phyloP scores from a whole-genome alignment of 495 filamentous ascomycete species.

The Gamarada debralockiae region DNA sequence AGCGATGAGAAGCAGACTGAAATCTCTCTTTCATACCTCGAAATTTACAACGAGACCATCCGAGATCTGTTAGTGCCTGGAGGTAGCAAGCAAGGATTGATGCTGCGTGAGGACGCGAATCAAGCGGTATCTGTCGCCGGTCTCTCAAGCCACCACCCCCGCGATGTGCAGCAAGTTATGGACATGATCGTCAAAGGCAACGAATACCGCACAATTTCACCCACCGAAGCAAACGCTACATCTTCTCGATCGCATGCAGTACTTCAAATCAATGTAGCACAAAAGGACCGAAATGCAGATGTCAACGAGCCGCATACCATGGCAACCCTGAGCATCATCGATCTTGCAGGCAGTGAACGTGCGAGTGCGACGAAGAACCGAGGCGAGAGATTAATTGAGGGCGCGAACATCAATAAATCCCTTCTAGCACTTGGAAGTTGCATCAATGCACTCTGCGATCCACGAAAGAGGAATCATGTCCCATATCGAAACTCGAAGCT shows the following conservation, averaged over 20 bases:
- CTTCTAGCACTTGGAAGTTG: conserved; percentile 92
- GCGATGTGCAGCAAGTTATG: conserved; percentile 89
- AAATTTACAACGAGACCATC: conserved; percentile 99
- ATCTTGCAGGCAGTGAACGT: conserved; percentile 92
- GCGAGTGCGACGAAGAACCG: conserved; percentile 97
- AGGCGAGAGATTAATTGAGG: conserved; percentile 86
- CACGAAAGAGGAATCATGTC: conserved; percentile 87
- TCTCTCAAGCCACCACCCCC: conserved; percentile 86
- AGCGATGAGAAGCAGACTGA: conserved; percentile 84
- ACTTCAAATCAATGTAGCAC: conserved; percentile 91
- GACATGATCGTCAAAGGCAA: conserved; percentile 98
- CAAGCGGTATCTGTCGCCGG: conserved; percentile 91
- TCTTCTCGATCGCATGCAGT: conserved; percentile 99
- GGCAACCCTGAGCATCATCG: conserved; percentile 97
- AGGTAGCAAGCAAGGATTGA: conserved; percentile 80
- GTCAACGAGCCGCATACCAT: conserved; percentile 95
- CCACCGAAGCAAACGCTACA: conserved; percentile 95
- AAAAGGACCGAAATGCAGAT: conserved; percentile 90
- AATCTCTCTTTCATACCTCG: conserved; percentile 89
- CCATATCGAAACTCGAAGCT: conserved; percentile 98
- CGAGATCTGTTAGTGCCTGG: conserved; percentile 87
- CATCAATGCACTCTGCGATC: conserved; percentile 97
- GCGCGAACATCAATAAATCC: conserved; percentile 99
- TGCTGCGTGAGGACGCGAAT: conserved; percentile 92
- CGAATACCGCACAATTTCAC: conserved; percentile 91